phyloP scores from a whole-genome alignment of 768 basidiomycete species.

The Boletus vermiculosoides region DNA sequence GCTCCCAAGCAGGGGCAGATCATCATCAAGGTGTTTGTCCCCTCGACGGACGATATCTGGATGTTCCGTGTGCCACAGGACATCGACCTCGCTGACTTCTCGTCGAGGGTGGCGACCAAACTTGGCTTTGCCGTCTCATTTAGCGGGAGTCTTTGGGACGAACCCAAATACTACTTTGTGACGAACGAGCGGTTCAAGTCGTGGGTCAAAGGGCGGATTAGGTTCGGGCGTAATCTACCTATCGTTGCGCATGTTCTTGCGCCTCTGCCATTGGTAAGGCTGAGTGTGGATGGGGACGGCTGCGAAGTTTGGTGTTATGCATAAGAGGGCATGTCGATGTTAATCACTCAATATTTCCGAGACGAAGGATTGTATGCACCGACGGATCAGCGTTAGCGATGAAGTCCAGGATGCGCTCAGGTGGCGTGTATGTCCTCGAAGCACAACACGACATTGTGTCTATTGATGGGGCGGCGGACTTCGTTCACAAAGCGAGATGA shows the following conservation, averaged over 20 bases:
- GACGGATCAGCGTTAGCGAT: background rate
- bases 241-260: constrained; percentile 32
- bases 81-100: constrained; percentile 31
- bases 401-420: background rate
- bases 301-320: constrained; percentile 27
- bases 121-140: constrained; percentile 38
- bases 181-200: constrained; percentile 33
- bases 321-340: background rate
- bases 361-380: background rate
- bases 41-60: constrained; percentile 41
- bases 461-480: background rate
- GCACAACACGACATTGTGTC: too few relatives aligned
- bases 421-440: background rate
- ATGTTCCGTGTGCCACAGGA: constrained; percentile 35
- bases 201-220: constrained; percentile 35
- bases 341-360: background rate
- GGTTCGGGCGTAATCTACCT: constrained; percentile 36
- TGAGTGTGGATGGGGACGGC: constrained; percentile 15
- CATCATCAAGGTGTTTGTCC: constrained; percentile 40
- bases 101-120: constrained; percentile 33
- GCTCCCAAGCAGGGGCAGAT: constrained; percentile 35
- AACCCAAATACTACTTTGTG: constrained; percentile 28
- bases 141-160: constrained; percentile 32
- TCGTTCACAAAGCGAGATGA: background rate
- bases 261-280: constrained; percentile 15